Evolutionary conservation across 1,284 basidiomycete species (phyloP).

Genomic region (Pseudozyma flocculosa): DNA sequence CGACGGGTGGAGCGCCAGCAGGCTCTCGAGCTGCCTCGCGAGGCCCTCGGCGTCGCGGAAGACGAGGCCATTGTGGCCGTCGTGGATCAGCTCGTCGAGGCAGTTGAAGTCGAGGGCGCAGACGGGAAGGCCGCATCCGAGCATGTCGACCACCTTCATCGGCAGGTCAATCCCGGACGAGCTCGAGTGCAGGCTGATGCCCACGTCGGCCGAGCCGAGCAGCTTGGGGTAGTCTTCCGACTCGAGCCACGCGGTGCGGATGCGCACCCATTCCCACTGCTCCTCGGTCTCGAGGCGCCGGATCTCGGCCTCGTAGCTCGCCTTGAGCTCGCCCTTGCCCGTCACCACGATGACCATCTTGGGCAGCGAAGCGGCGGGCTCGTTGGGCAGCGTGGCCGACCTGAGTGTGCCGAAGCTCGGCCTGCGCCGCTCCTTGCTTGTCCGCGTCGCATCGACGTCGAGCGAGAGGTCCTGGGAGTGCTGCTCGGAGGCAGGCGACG

Average conservation of each 20-base stretch:
- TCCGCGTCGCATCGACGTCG: slow-evolving; percentile 6
- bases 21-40: slow-evolving; percentile 67
- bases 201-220: slow-evolving; percentile 81
- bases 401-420: slow-evolving; percentile 22
- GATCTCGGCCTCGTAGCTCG: slow-evolving; percentile 70
- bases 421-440: slow-evolving; percentile 20
- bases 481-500: slow-evolving; percentile 2
- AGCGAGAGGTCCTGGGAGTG: neutral
- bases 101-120: slow-evolving; percentile 85
- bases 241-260: slow-evolving; percentile 64
- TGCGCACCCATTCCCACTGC: slow-evolving; percentile 75
- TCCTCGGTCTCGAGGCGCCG: slow-evolving; percentile 64
- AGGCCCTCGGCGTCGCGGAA: slow-evolving; percentile 74
- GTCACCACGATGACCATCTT: slow-evolving; percentile 74
- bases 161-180: slow-evolving; percentile 89
- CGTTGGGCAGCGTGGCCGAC: slow-evolving; percentile 17
- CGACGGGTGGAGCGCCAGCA: slow-evolving; percentile 25
- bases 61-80: slow-evolving; percentile 77
- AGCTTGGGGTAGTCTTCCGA: slow-evolving; percentile 44
- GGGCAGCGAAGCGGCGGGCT: slow-evolving; percentile 29
- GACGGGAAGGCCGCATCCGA: slow-evolving; percentile 90
- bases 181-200: slow-evolving; percentile 85
- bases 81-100: slow-evolving; percentile 79
- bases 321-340: slow-evolving; percentile 81
- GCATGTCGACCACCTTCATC: slow-evolving; percentile 99